phyloP scores from a whole-genome alignment of 2,329 filamentous ascomycete species.

The Aspergillus awamori region DNA sequence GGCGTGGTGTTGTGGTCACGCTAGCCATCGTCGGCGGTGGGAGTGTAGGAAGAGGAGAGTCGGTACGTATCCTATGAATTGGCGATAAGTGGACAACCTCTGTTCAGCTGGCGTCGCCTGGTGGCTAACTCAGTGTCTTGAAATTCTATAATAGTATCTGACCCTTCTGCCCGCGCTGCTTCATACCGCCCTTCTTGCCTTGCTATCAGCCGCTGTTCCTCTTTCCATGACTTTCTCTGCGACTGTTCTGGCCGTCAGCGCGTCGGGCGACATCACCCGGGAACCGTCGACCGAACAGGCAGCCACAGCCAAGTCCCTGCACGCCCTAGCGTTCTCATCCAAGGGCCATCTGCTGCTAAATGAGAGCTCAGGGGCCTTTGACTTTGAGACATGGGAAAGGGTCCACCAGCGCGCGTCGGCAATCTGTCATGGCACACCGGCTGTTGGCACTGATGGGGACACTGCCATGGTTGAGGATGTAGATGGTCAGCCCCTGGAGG shows the following conservation, averaged over 20 bases:
- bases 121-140: constrained; percentile 14
- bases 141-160: constrained; percentile 66
- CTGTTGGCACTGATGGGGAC: constrained; percentile 45
- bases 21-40: constrained; percentile 45
- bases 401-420: constrained; percentile 66
- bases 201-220: constrained; percentile 81
- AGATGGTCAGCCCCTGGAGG: constrained; percentile 52
- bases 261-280: constrained; percentile 49
- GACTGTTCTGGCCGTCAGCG: constrained; percentile 62
- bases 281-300: constrained; percentile 67
- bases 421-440: constrained; percentile 61
- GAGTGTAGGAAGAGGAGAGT: constrained; percentile 39
- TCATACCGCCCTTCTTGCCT: constrained; percentile 74
- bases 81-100: not conserved
- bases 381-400: constrained; percentile 72
- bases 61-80: constrained; percentile 31
- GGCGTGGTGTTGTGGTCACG: constrained; percentile 48
- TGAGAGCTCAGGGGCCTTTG: constrained; percentile 81
- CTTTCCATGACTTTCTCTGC: constrained; percentile 72
- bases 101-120: not conserved
- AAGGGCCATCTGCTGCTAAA: constrained; percentile 72
- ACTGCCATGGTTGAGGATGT: constrained; percentile 48
- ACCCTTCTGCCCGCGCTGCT: constrained; percentile 78
- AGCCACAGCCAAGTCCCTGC: constrained; percentile 68
- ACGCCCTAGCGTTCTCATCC: constrained; percentile 82